Percentiles rank a stretch among this genome's conserved stretches.
phyloP scores from a whole-genome alignment of 129 eudicot genomes.

The Tanacetum coccineum region DNA sequence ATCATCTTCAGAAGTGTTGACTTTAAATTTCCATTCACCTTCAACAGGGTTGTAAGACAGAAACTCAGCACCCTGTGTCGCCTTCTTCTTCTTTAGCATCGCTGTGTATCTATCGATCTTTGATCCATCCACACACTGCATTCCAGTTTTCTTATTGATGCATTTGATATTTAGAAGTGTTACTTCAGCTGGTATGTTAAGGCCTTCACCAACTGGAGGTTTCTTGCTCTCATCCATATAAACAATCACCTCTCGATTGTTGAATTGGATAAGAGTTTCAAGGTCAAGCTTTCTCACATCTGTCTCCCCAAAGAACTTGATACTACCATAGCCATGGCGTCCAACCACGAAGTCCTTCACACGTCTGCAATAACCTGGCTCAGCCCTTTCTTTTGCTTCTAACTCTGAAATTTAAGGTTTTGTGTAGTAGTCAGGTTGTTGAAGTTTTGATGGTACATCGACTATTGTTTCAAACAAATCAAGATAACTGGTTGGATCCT shows the following conservation, averaged over 20 bases:
- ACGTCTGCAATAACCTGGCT: constrained; percentile 62
- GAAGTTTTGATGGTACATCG: constrained; percentile 51
- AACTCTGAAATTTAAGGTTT: constrained; percentile 50
- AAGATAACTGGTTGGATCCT: constrained; percentile 11
- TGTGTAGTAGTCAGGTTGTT: constrained; percentile 53
- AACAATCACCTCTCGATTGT: constrained; percentile 56
- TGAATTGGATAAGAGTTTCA: constrained; percentile 45
- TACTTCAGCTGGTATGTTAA: constrained; percentile 69
- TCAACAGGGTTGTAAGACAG: constrained; percentile 62
- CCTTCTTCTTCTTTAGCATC: constrained; percentile 45
- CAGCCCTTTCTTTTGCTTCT: constrained; percentile 41
- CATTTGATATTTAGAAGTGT: constrained; percentile 68
- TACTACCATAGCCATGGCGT: constrained; percentile 50
- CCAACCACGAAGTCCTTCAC: constrained; percentile 76
- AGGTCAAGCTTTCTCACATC: constrained; percentile 53
- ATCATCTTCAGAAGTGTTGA: constrained; percentile 44
- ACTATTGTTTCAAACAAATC: not conserved
- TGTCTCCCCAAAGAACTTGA: constrained; percentile 61
- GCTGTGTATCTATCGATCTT: constrained; percentile 40
- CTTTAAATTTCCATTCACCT: constrained; percentile 80
- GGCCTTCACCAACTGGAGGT: constrained; percentile 63
- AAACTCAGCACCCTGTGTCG: constrained; percentile 70
- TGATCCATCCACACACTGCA: constrained; percentile 37
- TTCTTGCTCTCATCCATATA: constrained; percentile 60
- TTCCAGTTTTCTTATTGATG: constrained; percentile 46